Conservation (phyloP, 2,329 filamentous ascomycete species). For the Dendryphion nanum region DNA sequence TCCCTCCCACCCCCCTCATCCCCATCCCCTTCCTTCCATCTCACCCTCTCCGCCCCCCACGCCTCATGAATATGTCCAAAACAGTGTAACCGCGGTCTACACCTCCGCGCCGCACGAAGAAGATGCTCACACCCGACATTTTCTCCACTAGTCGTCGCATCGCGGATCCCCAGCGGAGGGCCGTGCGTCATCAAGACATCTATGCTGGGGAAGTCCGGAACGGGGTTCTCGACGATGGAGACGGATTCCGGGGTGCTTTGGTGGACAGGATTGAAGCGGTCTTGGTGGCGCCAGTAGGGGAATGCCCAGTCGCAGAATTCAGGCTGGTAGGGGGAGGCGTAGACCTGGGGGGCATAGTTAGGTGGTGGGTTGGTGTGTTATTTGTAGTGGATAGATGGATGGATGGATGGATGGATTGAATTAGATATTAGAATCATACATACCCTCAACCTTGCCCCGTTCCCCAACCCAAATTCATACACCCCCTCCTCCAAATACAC, state of each 20-base stretch:
- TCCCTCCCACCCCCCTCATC: slow-evolving; percentile 6
- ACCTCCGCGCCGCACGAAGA: slow-evolving; percentile 50
- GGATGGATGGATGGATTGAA: too few species aligned
- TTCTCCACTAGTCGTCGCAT: slow-evolving; percentile 35
- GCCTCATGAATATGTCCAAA: slow-evolving; percentile 64
- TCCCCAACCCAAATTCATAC: slow-evolving; percentile 46
- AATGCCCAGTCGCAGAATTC: slow-evolving; percentile 58
- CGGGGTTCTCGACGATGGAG: slow-evolving; percentile 36
- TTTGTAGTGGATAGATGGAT: too few species aligned
- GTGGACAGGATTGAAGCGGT: slow-evolving; percentile 51
- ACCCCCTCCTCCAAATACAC: slow-evolving; percentile 57
- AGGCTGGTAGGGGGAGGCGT: slow-evolving; percentile 55
- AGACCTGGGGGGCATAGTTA: slow-evolving; percentile 41
- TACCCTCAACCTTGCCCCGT: slow-evolving; percentile 49
- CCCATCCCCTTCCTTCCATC: slow-evolving; percentile 33
- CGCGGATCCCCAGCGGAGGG: slow-evolving; percentile 53
- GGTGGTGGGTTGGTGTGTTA: background rate
- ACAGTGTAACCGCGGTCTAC: slow-evolving; percentile 56
- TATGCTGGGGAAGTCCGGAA: slow-evolving; percentile 46
- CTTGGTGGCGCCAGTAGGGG: slow-evolving; percentile 49
- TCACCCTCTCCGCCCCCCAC: slow-evolving; percentile 37
- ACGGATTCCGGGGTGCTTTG: slow-evolving; percentile 20
- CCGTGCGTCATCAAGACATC: slow-evolving; percentile 64
- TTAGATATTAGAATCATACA: slow-evolving; percentile 4
- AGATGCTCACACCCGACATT: slow-evolving; percentile 57